These are phyloP conservation scores for Colletotrichum liriopes DNA, from an alignment of 2,329 filamentous ascomycete species.

Conservation along the genomic window DNA sequence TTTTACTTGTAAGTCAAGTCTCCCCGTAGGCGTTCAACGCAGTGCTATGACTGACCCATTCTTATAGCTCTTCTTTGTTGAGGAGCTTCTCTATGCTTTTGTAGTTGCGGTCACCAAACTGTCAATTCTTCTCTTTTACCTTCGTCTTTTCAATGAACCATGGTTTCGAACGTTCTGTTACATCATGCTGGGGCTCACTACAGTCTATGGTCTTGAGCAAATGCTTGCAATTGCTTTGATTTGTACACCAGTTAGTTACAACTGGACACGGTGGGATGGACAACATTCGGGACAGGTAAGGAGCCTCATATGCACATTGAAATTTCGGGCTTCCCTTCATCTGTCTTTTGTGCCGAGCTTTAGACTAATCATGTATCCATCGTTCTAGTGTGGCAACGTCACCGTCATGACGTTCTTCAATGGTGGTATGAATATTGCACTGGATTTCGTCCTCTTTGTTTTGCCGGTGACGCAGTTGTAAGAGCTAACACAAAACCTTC, in stretches of 20 bases:
- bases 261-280: constrained; percentile 30
- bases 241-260: constrained; percentile 18
- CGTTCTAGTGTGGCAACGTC: background rate
- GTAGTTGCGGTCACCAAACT: constrained; percentile 27
- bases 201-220: constrained; percentile 12
- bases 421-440: constrained; percentile 16
- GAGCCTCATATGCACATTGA: background rate
- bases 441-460: constrained; percentile 24
- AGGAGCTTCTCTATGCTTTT: constrained; percentile 26
- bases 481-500: background rate
- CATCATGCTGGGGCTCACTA: background rate
- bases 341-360: background rate
- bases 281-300: constrained; percentile 16
- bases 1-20: constrained; percentile 18
- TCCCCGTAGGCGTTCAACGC: background rate
- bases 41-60: background rate
- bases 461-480: constrained; percentile 37
- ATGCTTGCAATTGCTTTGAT: constrained; percentile 12
- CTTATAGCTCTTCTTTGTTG: constrained; percentile 21
- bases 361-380: background rate
- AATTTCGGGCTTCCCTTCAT: background rate
- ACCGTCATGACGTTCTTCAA: constrained; percentile 24
- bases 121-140: constrained; percentile 29
- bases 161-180: constrained; percentile 26
- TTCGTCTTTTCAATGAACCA: constrained; percentile 14